These are phyloP conservation scores for Rhodomyrtus tomentosa DNA, from an alignment of 345 rosid genomes.

Conservation along the genomic window DNA sequence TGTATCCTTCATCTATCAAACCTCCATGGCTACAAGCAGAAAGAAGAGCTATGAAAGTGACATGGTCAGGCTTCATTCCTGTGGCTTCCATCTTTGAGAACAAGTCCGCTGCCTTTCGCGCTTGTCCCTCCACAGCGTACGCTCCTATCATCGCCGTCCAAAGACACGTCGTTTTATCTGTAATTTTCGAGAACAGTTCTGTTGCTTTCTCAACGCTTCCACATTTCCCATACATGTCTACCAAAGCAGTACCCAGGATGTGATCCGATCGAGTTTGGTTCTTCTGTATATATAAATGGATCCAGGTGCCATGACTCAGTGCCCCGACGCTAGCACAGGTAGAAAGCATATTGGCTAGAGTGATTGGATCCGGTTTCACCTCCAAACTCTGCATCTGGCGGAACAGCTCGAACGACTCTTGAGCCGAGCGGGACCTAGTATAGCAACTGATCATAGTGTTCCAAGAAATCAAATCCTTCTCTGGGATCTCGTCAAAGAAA, in stretches of 20 bases:
- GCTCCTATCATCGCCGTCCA: not conserved
- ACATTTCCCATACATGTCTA: slow-evolving; percentile 19
- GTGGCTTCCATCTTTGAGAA: slow-evolving; percentile 8
- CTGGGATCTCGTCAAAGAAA: not conserved
- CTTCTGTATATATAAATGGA: slow-evolving; percentile 9
- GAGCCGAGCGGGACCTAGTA: not conserved
- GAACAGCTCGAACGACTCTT: not conserved
- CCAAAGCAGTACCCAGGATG: slow-evolving; percentile 1
- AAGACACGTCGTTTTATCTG: not conserved
- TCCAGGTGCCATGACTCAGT: slow-evolving; percentile 11
- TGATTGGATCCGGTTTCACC: slow-evolving; percentile 9
- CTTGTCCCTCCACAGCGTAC: not conserved
- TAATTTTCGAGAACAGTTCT: not conserved
- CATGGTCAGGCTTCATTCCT: slow-evolving; percentile 1
- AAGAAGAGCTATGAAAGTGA: slow-evolving; percentile 11
- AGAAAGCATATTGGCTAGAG: slow-evolving; percentile 1
- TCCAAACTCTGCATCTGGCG: slow-evolving; percentile 7
- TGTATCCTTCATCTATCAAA: slow-evolving; percentile 10
- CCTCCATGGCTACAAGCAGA: slow-evolving; percentile 16
- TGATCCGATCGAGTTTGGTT: not conserved
- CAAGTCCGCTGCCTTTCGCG: not conserved
- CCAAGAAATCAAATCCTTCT: slow-evolving; percentile 3
- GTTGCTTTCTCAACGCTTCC: not conserved
- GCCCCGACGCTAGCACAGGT: slow-evolving; percentile 5
- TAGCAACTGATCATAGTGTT: not conserved